Base-by-base conservation (phyloP, 1,284 basidiomycete genomes). In the Athelia sp. region DNA sequence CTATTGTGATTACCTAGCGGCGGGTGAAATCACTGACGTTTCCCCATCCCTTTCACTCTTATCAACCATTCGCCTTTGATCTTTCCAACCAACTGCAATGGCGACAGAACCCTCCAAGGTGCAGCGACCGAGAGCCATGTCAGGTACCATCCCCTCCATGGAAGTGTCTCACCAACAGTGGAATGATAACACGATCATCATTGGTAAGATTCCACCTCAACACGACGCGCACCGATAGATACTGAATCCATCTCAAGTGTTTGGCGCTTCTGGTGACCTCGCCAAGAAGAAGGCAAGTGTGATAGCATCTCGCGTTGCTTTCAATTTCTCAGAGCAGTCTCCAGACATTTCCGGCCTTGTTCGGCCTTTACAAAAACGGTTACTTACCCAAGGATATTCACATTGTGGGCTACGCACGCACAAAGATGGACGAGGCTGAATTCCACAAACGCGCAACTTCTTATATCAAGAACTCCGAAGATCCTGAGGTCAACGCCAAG, bases 191-290 rank as follows among this genome's bases (percentile, higher is more conserved):
- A 94, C 92, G 22, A 67, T 90, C 72, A 84, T 97, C 71, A 74
- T 96, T 64, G 90, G 90, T 88, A 54, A 60, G 81, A 70, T 26
- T 58, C 58, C 49, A 52, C 50, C 34, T 19, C 10, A 32, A 38
- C 42, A 46, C 26, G 22, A 18, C 29, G 21, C 31, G 49, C 56
- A 45, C 51, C 49, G 51, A 55, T 61, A 48, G 46, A 61, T 51
- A 47, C 46, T 15, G 50, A 32, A 44, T 17, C 40, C 17, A 19
- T 48, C 10, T 44, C 19, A 61, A 94, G 96, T 99, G 50, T 83
- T 97, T 53, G 97, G 97, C 53, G 96, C 96, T 19, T 97, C 93
- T 52, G 96, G 96, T 47, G 96, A 99, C 77, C 79, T 99, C 46
- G 97, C 96, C 53, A 98, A 98, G 87, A 99, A 99, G 78, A 99